Evolutionary conservation across 345 rosid species (phyloP), one percentile per base, ranked within the genome.

Genomic region (Murraya paniculata): DNA sequence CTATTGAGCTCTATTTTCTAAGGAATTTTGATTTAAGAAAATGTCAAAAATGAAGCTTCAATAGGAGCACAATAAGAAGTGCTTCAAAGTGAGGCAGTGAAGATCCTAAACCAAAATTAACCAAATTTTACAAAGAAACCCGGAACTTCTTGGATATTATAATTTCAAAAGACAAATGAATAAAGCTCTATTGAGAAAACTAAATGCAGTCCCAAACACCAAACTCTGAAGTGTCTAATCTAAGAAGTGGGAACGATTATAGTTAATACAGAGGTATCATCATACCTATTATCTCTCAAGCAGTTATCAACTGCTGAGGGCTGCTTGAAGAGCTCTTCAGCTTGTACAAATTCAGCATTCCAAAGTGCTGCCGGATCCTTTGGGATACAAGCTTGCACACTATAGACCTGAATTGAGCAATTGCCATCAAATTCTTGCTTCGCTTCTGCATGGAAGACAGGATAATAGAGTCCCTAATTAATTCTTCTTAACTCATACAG

Each of bases 291-390:
- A 78, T 89, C 95, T 88, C 95, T 92, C 86, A 96, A 90, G 85
- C 97, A 96, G 89, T 96, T 93, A 65, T 87, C 88, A 62, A 73
- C 61, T 4, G 80, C 36, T 41, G 84, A 74, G 22, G 93, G 90
- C 91, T 89, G 90, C 83, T 78, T 84, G 78, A 88, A 92, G 61
- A 96, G 93, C 79, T 91, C 95, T 83, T 92, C 96, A 64, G 99
- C 92, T 86, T 96, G 98, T 30, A 94, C 82, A 88, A 86, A 94
- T 88, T 96, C 99, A 66, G 86, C 28, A 85, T 90, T 96, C 97
- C 98, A 92, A 62, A 96, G 87, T 6, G 85, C 90, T 35, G 95
- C 93, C 73, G 92, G 86, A 82, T 96, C 99, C 76, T 84, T 89
- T 25, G 99, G 99, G 61, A 92, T 84, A 77, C 89, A 85, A 80